phyloP scores from a whole-genome alignment of 345 rosid species.

The Excoecaria cochinchinensis region DNA sequence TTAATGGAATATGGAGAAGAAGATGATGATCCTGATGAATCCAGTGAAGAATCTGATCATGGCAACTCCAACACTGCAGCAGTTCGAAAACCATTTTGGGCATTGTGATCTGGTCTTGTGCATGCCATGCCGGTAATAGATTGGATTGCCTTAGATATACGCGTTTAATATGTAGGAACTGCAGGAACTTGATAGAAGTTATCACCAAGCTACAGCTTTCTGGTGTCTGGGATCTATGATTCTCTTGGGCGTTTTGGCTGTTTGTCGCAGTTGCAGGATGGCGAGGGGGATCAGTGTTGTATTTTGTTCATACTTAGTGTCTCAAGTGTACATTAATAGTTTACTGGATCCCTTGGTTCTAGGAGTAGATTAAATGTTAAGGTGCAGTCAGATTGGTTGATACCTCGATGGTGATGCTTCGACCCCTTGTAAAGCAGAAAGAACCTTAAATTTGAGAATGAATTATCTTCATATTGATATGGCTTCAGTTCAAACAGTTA shows the following conservation, averaged over 20 bases:
- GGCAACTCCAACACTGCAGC: constrained; percentile 20
- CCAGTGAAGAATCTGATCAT: constrained; percentile 24
- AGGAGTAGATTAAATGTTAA: constrained; percentile 2
- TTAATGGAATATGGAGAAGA: constrained; percentile 81
- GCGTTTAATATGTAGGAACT: neutral
- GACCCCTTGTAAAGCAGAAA: neutral
- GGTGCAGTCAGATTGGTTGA: neutral
- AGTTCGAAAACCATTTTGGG: constrained; percentile 63
- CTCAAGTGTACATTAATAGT: neutral
- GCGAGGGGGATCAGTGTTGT: neutral
- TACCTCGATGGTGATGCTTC: neutral
- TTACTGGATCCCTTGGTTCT: neutral
- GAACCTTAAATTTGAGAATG: too few species aligned
- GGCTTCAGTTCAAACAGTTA: too few species aligned
- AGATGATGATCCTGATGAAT: constrained; percentile 58
- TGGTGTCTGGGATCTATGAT: neutral
- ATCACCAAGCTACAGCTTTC: neutral
- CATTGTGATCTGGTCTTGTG: constrained; percentile 29
- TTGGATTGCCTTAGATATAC: neutral
- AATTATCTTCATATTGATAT: too few species aligned
- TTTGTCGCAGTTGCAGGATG: neutral
- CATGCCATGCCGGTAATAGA: neutral
- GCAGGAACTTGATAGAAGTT: neutral
- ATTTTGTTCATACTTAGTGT: neutral
- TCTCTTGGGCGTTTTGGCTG: neutral